Evolutionary conservation across 2,329 filamentous ascomycete species (phyloP).

Genomic region (Cladophialophora immunda): DNA sequence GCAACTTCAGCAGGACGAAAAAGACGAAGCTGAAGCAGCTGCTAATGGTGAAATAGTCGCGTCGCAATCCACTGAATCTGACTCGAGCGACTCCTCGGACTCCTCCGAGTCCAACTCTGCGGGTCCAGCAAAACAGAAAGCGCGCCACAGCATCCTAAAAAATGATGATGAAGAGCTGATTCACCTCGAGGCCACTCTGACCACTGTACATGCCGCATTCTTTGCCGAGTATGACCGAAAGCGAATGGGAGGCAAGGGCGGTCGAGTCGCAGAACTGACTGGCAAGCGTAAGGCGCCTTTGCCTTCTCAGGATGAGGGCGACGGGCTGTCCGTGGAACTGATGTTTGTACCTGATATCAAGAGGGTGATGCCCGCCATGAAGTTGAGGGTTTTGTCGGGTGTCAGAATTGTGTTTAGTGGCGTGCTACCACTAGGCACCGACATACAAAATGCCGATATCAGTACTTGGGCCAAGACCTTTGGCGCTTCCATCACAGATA

Average conservation of each 20-base stretch:
- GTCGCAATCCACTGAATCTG: conserved; percentile 53
- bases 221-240: conserved; percentile 80
- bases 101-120: conserved; percentile 44
- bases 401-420: conserved; percentile 88
- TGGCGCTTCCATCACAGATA: conserved; percentile 69
- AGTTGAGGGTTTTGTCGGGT: conserved; percentile 76
- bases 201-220: conserved; percentile 78
- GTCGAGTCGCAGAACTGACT: conserved; percentile 49
- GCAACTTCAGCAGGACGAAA: conserved; percentile 88
- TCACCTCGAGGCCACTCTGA: conserved; percentile 78
- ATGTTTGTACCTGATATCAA: conserved; percentile 83
- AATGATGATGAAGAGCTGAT: conserved; percentile 87
- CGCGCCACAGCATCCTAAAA: conserved; percentile 78
- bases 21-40: conserved; percentile 70
- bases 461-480: conserved; percentile 87
- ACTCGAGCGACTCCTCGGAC: conserved; percentile 39
- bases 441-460: conserved; percentile 83
- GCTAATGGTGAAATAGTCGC: conserved; percentile 49
- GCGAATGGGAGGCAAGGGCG: conserved; percentile 48
- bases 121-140: conserved; percentile 50
- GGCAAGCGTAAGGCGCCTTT: conserved; percentile 41
- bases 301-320: conserved; percentile 31
- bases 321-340: conserved; percentile 51
- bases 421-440: conserved; percentile 81
- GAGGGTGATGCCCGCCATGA: conserved; percentile 81